Evolutionary conservation across 2,329 filamentous ascomycete genomes (phyloP), one percentile per base, ranked within the genome.

Genomic region (Pestalotiopsis sp.): DNA sequence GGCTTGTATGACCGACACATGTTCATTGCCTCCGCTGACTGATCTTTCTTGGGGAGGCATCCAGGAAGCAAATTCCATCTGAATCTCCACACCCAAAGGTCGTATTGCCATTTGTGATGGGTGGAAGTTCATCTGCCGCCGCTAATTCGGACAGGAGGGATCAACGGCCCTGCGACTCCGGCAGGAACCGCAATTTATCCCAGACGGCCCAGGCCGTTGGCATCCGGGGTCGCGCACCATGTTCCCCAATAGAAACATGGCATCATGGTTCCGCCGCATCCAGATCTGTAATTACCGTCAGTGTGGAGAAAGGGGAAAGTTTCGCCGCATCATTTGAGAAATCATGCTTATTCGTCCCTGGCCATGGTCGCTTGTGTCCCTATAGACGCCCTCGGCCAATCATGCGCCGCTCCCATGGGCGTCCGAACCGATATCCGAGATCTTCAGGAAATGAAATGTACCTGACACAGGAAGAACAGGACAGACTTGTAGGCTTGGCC

Each of bases 71-170:
- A 38, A 39, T 7, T 56, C 63, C 63, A 17, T 49, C 52, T 9
- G 66, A 39, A 68, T 73, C 71, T 69, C 68, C 67, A 68, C 66
- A 70, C 70, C 27, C 68, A 71, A 73, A 68, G 31, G 45, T 38
- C 66, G 66, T 60, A 31, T 71, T 71, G 66, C 73, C 73, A 70
- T 68, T 74, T 66, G 41, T 64, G 70, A 72, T 60, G 45, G 31
- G 39, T 73, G 73, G 73, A 75, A 68, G 70, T 49, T 68, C n/a
- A 62, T 68, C 38, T 68, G 63, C 72, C 72, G 72, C 41, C 63
- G 20, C 66, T 63, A 60, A 52, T 52, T n/a, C 41, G 41, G 41
- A 38, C 13, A 20, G 36, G 52, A 57, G 57, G 58, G 31, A 59
- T n/a, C 38, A 20, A 9, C 57, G 66, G 66, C 25, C 66, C 66